These are phyloP conservation scores for Colletotrichum sp. DNA, from an alignment of 2,329 filamentous ascomycete genomes.

Conservation along the genomic window DNA sequence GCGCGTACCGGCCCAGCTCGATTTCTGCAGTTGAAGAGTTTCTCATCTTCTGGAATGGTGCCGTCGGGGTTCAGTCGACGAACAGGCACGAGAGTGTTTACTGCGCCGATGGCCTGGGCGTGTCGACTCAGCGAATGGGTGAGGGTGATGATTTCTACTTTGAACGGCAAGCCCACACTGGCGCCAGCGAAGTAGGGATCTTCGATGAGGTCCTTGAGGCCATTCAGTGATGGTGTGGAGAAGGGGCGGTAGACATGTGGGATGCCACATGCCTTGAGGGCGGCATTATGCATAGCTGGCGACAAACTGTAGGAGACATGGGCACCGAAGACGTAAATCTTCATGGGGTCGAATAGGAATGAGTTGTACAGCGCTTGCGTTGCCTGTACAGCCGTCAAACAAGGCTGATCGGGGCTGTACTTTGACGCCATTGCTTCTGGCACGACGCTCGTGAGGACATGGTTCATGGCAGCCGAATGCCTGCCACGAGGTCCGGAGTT, in stretches of 20 bases:
- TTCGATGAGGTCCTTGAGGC: slow-evolving; percentile 67
- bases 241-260: slow-evolving; percentile 71
- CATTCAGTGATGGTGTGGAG: slow-evolving; percentile 66
- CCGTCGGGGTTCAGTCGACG: slow-evolving; percentile 63
- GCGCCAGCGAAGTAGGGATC: slow-evolving; percentile 75
- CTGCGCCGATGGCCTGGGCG: slow-evolving; percentile 75
- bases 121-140: slow-evolving; percentile 75
- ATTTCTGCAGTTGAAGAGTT: slow-evolving; percentile 61
- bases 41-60: slow-evolving; percentile 58
- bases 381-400: slow-evolving; percentile 65
- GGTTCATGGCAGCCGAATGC: slow-evolving; percentile 71
- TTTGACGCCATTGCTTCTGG: slow-evolving; percentile 41
- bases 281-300: slow-evolving; percentile 78
- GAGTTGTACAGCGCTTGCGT: slow-evolving; percentile 70
- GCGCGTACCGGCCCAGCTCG: slow-evolving; percentile 70
- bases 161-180: slow-evolving; percentile 76
- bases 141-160: slow-evolving; percentile 73
- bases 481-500: slow-evolving; percentile 69
- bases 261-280: slow-evolving; percentile 70
- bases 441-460: slow-evolving; percentile 65
- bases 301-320: slow-evolving; percentile 76
- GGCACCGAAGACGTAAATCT: slow-evolving; percentile 76
- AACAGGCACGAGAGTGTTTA: slow-evolving; percentile 78
- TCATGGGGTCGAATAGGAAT: slow-evolving; percentile 72
- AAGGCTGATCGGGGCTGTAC: slow-evolving; percentile 24